Evolutionary conservation across 768 basidiomycete genomes (phyloP), one percentile per base, ranked within the genome.

Genomic region (Phylloporus rhodoxanthus): DNA sequence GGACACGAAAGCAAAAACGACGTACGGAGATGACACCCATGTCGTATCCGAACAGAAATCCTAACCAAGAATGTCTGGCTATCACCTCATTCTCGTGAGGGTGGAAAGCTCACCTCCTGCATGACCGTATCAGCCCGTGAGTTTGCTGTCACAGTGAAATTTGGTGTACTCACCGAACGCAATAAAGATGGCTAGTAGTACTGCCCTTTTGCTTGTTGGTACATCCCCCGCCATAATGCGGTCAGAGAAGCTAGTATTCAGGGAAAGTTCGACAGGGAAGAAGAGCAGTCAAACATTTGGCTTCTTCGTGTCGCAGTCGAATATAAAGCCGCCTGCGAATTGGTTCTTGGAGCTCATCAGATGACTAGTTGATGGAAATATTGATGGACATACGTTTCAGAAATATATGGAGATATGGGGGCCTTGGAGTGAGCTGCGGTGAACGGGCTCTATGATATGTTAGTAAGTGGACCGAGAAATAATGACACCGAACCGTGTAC

Each of bases 1-100:
- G 47, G 17, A 47, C n/a, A 15, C 10, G 42, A 21, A 33, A 47
- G 17, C 6, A 15, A 32, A 15, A 37, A n/a, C 8, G 5, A 62
- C 75, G 45, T 53, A 84, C 82, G 48, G 84, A 86, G 52, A 86
- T 87, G 47, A 87, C 81, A 64, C 85, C 84, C 62, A 87, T 84
- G 55, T 87, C 84, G 63, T 86, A 87, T 53, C 85, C 84, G 48
- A 85, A 86, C 8, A 85, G 66, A 63, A 84, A 85, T 10, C 81
- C 82, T 56, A 33, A 4, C 5, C 14, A 36, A 40, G 30, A 7
- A 46, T n/a, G 23, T 57, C 25, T 10, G 33, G 17, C 6, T 26
- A 25, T 8, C 19, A 37, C 19, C 10, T 14, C 7, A 10, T 48
- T 14, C 26, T 4, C 3, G 43, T 11, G 39, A 58, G 9, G 38